A percentile compares a stretch with the other conserved stretches of the same genome.
phyloP scores from a whole-genome alignment of 305 asterid species.

The Fraxinus paxiana region DNA sequence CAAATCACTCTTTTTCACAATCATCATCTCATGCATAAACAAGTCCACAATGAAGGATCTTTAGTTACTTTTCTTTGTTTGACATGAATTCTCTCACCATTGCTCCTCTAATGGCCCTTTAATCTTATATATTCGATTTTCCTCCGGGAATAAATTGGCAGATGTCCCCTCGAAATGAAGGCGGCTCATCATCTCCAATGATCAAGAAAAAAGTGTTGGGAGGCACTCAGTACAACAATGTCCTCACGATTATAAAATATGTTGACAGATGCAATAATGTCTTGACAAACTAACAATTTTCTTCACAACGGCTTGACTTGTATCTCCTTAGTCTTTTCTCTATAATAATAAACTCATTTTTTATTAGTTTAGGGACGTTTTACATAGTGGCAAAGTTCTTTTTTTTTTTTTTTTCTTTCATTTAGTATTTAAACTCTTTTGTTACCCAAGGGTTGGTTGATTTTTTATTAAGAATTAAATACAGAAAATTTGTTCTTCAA shows the following conservation, averaged over 20 bases:
- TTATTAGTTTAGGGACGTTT: background rate
- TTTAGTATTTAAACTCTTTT: background rate
- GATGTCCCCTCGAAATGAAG: background rate
- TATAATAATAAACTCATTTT: background rate
- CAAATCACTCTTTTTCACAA: background rate
- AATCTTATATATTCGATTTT: background rate
- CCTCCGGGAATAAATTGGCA: background rate
- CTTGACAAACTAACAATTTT: background rate
- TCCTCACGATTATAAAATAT: background rate
- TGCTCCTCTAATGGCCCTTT: background rate
- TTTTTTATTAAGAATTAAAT: background rate
- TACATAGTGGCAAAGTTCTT: background rate
- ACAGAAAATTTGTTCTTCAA: background rate
- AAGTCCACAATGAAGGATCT: background rate
- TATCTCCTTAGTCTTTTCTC: background rate
- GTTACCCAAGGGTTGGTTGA: background rate
- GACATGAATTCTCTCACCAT: background rate
- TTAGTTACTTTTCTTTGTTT: constrained; percentile 6
- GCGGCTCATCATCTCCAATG: background rate
- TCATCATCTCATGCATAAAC: constrained; percentile 4
- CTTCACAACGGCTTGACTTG: background rate
- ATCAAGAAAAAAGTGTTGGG: background rate
- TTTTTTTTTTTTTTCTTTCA: background rate
- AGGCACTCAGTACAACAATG: background rate
- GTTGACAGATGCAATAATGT: background rate